Base-by-base conservation (phyloP, 495 filamentous ascomycete genomes). In the Elasticomyces elasticus region DNA sequence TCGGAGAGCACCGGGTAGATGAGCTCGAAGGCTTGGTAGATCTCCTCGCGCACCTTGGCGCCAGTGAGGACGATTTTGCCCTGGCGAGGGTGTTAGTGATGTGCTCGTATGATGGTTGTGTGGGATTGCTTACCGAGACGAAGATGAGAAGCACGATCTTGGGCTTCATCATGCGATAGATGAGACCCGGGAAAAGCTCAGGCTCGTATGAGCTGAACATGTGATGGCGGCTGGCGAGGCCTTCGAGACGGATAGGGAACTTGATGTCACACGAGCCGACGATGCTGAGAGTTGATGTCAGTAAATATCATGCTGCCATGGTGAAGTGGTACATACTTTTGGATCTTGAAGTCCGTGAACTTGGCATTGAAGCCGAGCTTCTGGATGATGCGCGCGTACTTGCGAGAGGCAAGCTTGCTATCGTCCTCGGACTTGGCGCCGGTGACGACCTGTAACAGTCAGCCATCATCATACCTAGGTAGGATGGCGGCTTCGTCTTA, bases 111-210 rank as follows among this genome's bases (percentile, higher is more conserved):
- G 19, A 2, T 17, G 15, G 13, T 17, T 17, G 13, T 13, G 12
- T 40, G 5, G 35, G 5, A 15, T n/a, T 5, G 12, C 35, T 40
- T 40, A 40, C 35, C 64, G 85, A 91, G 68, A 98, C 92, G 76
- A 98, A 98, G 68, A 98, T 97, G 72, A 98, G 72, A 17, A 98
- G 85, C 22, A 98, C 92, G 58, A 98, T 97, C 83, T 97, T 97
- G 23, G 92, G 92, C 79, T 96, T 95, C 79, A 97, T 96, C 92
- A 98, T 98, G 70, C 92, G 88, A 70, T 98, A 98, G 76, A 98
- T 98, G 50, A 98, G 80, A 79, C 92, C 92, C 58, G 92, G 94
- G 81, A 98, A 98, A 70, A 98, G 70, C 71, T 98, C 92, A 59
- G 92, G 92, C 72, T 98, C 92, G 70, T 98, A 98, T 40, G 89